Conservation (phyloP, 371 early-diverging fungal genomes). For the Sporodiniella umbellata region DNA sequence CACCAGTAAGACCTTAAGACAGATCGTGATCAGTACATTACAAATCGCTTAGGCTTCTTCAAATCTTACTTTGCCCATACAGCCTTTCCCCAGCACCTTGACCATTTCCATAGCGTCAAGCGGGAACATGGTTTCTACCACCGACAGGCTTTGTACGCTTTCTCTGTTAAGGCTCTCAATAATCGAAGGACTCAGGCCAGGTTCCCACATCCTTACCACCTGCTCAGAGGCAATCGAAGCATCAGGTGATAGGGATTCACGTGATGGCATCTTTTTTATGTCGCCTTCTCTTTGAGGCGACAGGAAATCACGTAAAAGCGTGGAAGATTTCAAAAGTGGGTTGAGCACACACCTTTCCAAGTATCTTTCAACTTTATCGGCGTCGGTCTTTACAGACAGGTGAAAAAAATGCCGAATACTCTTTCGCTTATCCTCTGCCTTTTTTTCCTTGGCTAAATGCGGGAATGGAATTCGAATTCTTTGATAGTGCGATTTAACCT, state of each 20-base stretch:
- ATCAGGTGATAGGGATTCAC: neutral
- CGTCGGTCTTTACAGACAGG: constrained; percentile 27
- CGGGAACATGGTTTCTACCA: constrained; percentile 3
- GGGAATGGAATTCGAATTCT: constrained; percentile 46
- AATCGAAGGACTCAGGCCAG: constrained; percentile 1
- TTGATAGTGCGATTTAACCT: constrained; percentile 43
- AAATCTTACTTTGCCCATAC: constrained; percentile 71
- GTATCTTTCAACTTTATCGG: constrained; percentile 45
- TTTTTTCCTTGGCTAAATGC: constrained; percentile 24
- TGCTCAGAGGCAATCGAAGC: neutral
- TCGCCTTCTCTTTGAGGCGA: constrained; percentile 49
- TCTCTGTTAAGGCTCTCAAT: neutral
- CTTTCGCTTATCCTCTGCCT: too few relatives aligned
- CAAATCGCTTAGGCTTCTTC: neutral
- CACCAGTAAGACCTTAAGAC: constrained; percentile 89
- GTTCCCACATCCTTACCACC: neutral
- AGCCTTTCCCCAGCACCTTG: constrained; percentile 70
- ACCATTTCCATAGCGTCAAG: constrained; percentile 63
- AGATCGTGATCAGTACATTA: constrained; percentile 18
- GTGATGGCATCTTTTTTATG: neutral
- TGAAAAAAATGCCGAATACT: constrained; percentile 32
- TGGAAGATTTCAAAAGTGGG: constrained; percentile 27
- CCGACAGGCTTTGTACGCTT: neutral
- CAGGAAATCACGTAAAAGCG: constrained; percentile 46
- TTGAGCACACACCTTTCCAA: constrained; percentile 35